Evolutionary conservation across 2,329 filamentous ascomycete species (phyloP), one percentile per base, ranked within the genome.

Genomic region (Fusarium agapanthi): DNA sequence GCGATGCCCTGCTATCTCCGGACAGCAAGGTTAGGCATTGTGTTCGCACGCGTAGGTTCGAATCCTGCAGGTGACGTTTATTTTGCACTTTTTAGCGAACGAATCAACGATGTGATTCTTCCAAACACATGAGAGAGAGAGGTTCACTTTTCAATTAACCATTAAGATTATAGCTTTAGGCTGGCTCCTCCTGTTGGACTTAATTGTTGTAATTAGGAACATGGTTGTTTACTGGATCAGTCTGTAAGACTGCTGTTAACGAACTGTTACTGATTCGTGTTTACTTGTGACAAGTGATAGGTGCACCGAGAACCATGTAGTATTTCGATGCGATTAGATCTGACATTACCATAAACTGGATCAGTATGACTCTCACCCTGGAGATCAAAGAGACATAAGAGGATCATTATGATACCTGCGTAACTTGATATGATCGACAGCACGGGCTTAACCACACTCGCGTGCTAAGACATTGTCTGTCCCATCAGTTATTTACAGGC

Each of bases 21-120:
- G 65, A 65, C 18, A 69, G 51, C 66, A 65, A 51, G 32, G n/a
- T 26, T 53, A 69, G 66, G 66, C 66, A 69, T 69, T 69, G 66
- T 69, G 45, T 69, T 69, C 66, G 66, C 45, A 69, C 66, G 66
- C 66, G 66, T 69, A 69, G 66, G 66, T 69, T 69, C 66, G 66
- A 69, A 69, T 69, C 66, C 66, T 69, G 66, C 66, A 53, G 66
- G 54, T 69, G 66, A 57, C 66, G 66, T 22, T 57, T 15, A 4
- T 48, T 69, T 69, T 69, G 50, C 20, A n/a, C 1, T 8, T 10
- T 28, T n/a, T 34, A 3, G 1, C 4, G 10, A 11, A 10, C 4
- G 3, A 34, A 14, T n/a, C 4, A 5, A 16, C 16, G 3, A 32
- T 9, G 6, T 11, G 6, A 20, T 20, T 30, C 3, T 37, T 2